phyloP scores from a whole-genome alignment of 768 basidiomycete genomes.

The Mycena latifolia region DNA sequence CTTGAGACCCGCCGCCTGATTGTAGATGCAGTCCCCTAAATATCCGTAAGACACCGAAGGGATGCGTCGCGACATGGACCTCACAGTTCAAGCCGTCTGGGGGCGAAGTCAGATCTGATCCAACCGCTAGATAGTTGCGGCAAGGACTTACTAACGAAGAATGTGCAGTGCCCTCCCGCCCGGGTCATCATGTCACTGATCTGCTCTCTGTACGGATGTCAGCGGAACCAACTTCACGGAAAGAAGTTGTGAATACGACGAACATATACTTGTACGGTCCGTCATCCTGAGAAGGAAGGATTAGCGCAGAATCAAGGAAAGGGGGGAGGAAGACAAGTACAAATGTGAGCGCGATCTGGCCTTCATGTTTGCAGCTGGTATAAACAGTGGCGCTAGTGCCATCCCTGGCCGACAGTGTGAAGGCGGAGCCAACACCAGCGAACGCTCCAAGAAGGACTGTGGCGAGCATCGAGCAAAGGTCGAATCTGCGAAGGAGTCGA shows the following conservation, averaged over 20 bases:
- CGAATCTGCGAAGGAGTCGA: background rate
- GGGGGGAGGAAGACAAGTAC: constrained; percentile 1
- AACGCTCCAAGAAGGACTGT: constrained; percentile 5
- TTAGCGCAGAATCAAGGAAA: background rate
- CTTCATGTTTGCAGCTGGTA: background rate
- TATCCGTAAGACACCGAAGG: background rate
- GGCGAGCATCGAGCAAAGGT: background rate
- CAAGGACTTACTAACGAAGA: constrained; percentile 17
- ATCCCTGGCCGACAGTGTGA: background rate
- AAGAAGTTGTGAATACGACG: background rate
- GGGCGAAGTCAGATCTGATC: background rate
- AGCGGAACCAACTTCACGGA: background rate
- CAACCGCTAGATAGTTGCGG: background rate
- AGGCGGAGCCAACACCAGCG: background rate
- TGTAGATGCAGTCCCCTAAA: constrained; percentile 49
- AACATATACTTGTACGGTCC: constrained; percentile 17
- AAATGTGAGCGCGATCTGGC: constrained; percentile 20
- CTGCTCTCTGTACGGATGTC: background rate
- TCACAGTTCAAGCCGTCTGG: constrained; percentile 14
- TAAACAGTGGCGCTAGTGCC: constrained; percentile 9
- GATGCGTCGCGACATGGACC: background rate
- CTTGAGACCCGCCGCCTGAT: constrained; percentile 42
- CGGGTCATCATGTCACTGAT: constrained; percentile 2
- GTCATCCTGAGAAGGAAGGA: constrained; percentile 6
- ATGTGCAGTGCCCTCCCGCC: constrained; percentile 11